Evolutionary conservation across 345 rosid species (phyloP), one percentile per base, ranked within the genome.

Genomic region (Eucalyptus polyanthemos): DNA sequence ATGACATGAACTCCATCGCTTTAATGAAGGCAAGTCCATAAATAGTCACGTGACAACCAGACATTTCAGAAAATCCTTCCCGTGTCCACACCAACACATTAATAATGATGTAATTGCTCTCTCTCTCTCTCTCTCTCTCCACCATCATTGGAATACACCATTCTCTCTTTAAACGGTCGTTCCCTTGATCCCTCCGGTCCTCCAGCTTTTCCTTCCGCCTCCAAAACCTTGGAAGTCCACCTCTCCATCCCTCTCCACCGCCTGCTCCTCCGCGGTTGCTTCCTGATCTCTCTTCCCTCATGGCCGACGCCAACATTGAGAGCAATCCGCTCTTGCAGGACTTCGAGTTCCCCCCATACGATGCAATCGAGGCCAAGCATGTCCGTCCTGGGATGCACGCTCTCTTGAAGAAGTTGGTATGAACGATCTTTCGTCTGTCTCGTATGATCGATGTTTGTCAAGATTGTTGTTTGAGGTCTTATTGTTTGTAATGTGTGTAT

Each of bases 271-370:
- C 54, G 72, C 81, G 10, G 34, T 31, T n/a, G 54, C 90, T 54
- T 62, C 90, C 54, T 14, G 54, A 72, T 91, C 93, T 56, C 62
- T 10, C 62, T 22, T 29, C 91, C 14, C 86, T 92, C 49, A 90
- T 92, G 88, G 89, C 87, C 60, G 92, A 86, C 50, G 92, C 87
- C 58, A 40, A 86, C 31, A 86, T 93, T 31, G 88, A 91, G 11
- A 81, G 92, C 89, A 97, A 95, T 88, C 99, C 99, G 89, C 95
- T 97, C 15, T 89, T 96, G 91, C 93, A 89, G 88, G 94, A 94
- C 89, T 96, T 95, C 22, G 95, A 95, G 21, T 96, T 97, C 88
- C 99, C 97, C 47, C 98, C 96, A 15, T 97, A 93, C 86, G 93
- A 95, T 90, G 89, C 89, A 24, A 93, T 97, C 25, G 90, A 95